Evolutionary conservation across 2,329 filamentous ascomycete species (phyloP), one percentile per base, ranked within the genome.

Genomic region (Didymella lethalis): DNA sequence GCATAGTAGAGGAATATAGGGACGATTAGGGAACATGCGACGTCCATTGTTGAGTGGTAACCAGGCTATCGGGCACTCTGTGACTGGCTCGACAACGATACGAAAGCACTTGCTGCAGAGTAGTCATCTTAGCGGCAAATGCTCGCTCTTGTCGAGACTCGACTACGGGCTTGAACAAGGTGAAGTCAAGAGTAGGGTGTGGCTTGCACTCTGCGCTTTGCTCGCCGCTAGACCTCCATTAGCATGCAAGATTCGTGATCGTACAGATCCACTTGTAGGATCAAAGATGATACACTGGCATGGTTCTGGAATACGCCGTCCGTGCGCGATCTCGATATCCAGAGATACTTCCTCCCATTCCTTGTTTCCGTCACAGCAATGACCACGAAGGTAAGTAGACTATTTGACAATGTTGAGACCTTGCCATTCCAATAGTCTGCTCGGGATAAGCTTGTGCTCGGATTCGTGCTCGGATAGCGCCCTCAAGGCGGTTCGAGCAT

Each of bases 31-130:
- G 16, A 31, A 28, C 16, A 3, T 41, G 38, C 28, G 23, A 47
- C 29, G 34, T 48, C 46, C 34, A 29, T 29, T 52, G 43, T 36
- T 49, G 31, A 29, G 20, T 26, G 34, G 16, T 54, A 36, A 25
- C 48, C 36, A 48, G n/a, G 11, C 34, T 44, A n/a, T 28, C 32
- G 48, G 47, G 25, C 28, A 12, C 28, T 47, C 18, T 43, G 14
- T 23, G n/a, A 36, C 11, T 20, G 23, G 41, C 44, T 38, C n/a
- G 18, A 53, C 20, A 12, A 10, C 48, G 36, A 18, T 5, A 48
- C 38, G 10, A 8, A 32, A 31, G 36, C 36, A 45, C 23, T 26
- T 44, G 16, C 11, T 32, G 36, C 26, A 34, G 26, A 18, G 18
- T 48, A 32, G 14, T n/a, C 29, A n/a, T 11, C 25, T 14, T 25